These are phyloP conservation scores for Ceratobasidium sp. DNA, from an alignment of 1,284 basidiomycete genomes.

Conservation along the genomic window DNA sequence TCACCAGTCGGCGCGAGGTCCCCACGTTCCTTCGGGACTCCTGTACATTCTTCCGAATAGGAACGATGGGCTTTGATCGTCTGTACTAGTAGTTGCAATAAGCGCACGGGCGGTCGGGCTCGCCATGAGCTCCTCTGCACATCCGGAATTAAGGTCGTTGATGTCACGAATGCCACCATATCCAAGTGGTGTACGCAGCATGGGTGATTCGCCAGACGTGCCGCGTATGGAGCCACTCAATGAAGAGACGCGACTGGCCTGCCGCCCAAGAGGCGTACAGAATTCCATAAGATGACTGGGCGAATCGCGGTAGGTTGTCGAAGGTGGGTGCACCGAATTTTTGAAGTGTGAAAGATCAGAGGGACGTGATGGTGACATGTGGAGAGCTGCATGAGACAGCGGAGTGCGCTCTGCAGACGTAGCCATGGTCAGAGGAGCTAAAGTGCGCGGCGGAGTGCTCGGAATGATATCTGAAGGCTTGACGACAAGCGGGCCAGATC, in stretches of 20 bases:
- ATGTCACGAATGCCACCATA: constrained; percentile 27
- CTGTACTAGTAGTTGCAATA: background rate
- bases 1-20: constrained; percentile 22
- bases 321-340: constrained; percentile 38
- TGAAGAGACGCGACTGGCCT: constrained; percentile 20
- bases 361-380: constrained; percentile 41
- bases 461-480: constrained; percentile 35
- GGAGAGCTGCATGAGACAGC: constrained; percentile 39
- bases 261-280: constrained; percentile 9
- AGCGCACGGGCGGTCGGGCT: constrained; percentile 13
- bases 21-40: constrained; percentile 34
- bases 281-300: background rate
- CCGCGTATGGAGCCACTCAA: constrained; percentile 8
- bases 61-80: constrained; percentile 31
- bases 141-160: constrained; percentile 33
- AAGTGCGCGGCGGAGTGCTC: constrained; percentile 22
- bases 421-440: constrained; percentile 23
- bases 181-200: constrained; percentile 29
- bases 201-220: constrained; percentile 11
- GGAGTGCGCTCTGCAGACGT: constrained; percentile 41
- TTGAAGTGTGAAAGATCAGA: constrained; percentile 42
- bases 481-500: constrained; percentile 16
- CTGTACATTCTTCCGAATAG: constrained; percentile 32
- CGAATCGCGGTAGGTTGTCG: constrained; percentile 27
- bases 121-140: constrained; percentile 31